Percentiles rank a stretch among this genome's conserved stretches.
Conservation (phyloP, 2,329 filamentous ascomycete genomes). For the Thielaviopsis musarum region DNA sequence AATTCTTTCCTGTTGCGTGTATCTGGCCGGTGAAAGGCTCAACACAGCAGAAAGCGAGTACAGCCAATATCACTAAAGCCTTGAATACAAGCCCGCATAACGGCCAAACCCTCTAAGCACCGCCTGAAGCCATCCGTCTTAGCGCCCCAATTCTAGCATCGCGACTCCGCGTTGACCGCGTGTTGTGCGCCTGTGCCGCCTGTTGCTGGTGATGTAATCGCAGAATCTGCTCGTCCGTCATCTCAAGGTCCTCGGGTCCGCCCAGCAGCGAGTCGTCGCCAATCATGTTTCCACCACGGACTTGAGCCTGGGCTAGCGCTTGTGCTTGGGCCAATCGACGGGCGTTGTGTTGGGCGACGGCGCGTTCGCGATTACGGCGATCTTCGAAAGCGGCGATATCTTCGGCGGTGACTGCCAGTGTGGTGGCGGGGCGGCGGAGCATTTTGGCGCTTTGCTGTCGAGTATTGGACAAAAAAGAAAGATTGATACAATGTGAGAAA, state of each 20-base stretch:
- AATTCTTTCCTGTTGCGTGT: not conserved
- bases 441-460: constrained; percentile 21
- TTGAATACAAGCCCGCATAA: not conserved
- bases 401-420: constrained; percentile 49
- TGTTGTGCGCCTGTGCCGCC: constrained; percentile 12
- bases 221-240: constrained; percentile 11
- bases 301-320: constrained; percentile 10
- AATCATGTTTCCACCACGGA: constrained; percentile 3
- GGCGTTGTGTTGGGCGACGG: constrained; percentile 17
- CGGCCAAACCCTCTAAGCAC: not conserved
- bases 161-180: constrained; percentile 3
- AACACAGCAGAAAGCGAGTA: not conserved
- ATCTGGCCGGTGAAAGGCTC: not conserved
- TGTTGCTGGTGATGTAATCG: constrained; percentile 12
- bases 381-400: constrained; percentile 57
- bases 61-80: not conserved
- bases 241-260: constrained; percentile 10
- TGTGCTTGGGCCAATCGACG: constrained; percentile 5
- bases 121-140: not conserved
- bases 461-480: not conserved
- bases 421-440: constrained; percentile 52
- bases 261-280: constrained; percentile 4
- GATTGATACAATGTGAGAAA: not conserved
- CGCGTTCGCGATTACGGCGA: constrained; percentile 30
- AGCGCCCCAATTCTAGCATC: constrained; percentile 8